phyloP scores from a whole-genome alignment of 176 grass and related monocot species.

The Dactylis glomerata region DNA sequence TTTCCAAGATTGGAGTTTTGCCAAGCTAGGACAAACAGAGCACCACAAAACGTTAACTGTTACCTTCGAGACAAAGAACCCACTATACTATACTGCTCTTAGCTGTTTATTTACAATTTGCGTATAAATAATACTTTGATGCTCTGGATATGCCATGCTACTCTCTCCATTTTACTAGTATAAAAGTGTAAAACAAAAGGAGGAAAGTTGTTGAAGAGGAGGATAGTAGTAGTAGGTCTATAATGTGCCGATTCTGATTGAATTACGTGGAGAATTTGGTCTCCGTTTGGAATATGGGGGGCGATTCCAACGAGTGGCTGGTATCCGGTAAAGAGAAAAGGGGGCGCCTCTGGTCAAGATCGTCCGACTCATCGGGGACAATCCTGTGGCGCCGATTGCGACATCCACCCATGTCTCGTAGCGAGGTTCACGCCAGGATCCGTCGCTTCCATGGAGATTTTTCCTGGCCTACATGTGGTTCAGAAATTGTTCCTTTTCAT shows the following conservation, averaged over 20 bases:
- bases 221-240: too few relatives aligned
- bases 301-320: neutral
- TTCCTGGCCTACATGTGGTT: neutral
- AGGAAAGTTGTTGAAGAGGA: neutral
- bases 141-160: neutral
- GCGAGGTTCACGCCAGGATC: conserved; percentile 11
- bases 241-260: neutral
- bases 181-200: neutral
- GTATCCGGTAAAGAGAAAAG: neutral
- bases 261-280: neutral
- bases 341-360: conserved; percentile 13
- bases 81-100: neutral
- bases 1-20: conserved; percentile 24
- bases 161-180: neutral
- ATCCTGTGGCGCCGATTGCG: conserved; percentile 26
- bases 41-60: neutral
- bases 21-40: neutral
- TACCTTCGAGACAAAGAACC: neutral
- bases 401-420: conserved; percentile 1
- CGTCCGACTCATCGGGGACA: conserved; percentile 24
- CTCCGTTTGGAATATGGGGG: conserved; percentile 19
- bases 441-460: conserved; percentile 13
- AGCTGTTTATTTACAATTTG: too few relatives aligned
- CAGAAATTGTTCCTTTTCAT: neutral
- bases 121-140: neutral